A percentile compares a stretch with the other conserved stretches of the same genome.
Evolutionary conservation across 2,329 filamentous ascomycete genomes (phyloP).

Genomic region (Lachnellula subtilissima): DNA sequence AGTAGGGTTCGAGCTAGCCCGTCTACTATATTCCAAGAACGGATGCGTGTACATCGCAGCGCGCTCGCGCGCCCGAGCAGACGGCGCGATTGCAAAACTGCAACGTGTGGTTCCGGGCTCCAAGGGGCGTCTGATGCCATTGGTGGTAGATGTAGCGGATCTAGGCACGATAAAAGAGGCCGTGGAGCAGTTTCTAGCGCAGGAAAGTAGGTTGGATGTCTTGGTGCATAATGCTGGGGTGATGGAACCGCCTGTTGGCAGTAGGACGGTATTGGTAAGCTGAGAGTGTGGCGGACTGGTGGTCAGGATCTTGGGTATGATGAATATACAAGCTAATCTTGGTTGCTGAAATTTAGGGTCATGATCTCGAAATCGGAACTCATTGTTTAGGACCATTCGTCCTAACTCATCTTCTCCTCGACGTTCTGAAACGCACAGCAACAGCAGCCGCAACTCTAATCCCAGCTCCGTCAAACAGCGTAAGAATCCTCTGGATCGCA

Average conservation of each 20-base stretch:
- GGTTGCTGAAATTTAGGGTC: constrained; percentile 14
- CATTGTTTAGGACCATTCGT: constrained; percentile 23
- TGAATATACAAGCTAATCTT: not conserved
- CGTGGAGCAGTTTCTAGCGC: constrained; percentile 25
- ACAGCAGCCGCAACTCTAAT: constrained; percentile 3
- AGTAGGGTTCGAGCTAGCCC: constrained; percentile 45
- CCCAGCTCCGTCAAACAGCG: constrained; percentile 13
- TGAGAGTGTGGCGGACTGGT: not conserved
- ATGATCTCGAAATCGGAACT: constrained; percentile 24
- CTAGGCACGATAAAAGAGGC: constrained; percentile 26
- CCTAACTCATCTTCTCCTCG: constrained; percentile 20
- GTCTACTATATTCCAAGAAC: constrained; percentile 46
- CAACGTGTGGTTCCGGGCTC: constrained; percentile 13
- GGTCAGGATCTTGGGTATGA: too few relatives aligned
- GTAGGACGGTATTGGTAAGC: constrained; percentile 32
- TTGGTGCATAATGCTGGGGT: constrained; percentile 43
- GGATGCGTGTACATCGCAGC: constrained; percentile 48
- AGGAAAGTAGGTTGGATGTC: constrained; percentile 34
- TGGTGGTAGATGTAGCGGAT: constrained; percentile 26
- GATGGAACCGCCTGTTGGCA: constrained; percentile 38
- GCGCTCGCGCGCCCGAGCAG: constrained; percentile 38
- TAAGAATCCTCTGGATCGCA: constrained; percentile 32
- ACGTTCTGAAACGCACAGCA: constrained; percentile 14
- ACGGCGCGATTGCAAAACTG: constrained; percentile 39
- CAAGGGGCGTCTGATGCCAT: constrained; percentile 12